phyloP scores from a whole-genome alignment of 371 early-diverging fungal genomes.

The Syncephalastrum contaminatum region DNA sequence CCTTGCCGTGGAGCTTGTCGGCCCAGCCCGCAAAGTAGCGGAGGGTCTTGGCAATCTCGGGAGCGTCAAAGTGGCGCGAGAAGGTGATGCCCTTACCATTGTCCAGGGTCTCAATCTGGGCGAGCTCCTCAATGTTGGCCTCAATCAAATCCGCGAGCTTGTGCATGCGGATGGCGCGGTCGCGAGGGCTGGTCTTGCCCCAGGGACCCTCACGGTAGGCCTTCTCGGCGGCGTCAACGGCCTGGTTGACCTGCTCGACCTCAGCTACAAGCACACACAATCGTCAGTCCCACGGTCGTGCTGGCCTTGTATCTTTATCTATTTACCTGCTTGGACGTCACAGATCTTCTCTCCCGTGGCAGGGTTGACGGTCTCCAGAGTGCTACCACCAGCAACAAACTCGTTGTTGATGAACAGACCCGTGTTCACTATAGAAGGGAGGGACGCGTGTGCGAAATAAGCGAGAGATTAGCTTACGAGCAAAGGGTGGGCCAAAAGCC shows the following conservation, averaged over 20 bases:
- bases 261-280: slow-evolving; percentile 24
- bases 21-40: slow-evolving; percentile 82
- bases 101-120: slow-evolving; percentile 49
- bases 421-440: slow-evolving; percentile 36
- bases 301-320: not conserved
- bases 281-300: not conserved
- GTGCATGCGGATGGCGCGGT: slow-evolving; percentile 45
- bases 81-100: slow-evolving; percentile 48
- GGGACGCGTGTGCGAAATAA: not conserved
- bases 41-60: slow-evolving; percentile 46
- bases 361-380: slow-evolving; percentile 54
- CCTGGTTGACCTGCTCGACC: slow-evolving; percentile 43
- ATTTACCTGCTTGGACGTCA: slow-evolving; percentile 44
- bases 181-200: slow-evolving; percentile 22
- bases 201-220: slow-evolving; percentile 45
- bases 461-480: not conserved
- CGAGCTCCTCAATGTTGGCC: slow-evolving; percentile 38
- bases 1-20: slow-evolving; percentile 72
- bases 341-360: slow-evolving; percentile 38
- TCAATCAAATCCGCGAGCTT: slow-evolving; percentile 52
- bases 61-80: slow-evolving; percentile 59
- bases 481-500: not conserved
- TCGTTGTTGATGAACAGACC: slow-evolving; percentile 60
- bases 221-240: slow-evolving; percentile 49
- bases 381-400: slow-evolving; percentile 43